Conservation (phyloP, 768 basidiomycete genomes). For the Tricholoma saponaceum region DNA sequence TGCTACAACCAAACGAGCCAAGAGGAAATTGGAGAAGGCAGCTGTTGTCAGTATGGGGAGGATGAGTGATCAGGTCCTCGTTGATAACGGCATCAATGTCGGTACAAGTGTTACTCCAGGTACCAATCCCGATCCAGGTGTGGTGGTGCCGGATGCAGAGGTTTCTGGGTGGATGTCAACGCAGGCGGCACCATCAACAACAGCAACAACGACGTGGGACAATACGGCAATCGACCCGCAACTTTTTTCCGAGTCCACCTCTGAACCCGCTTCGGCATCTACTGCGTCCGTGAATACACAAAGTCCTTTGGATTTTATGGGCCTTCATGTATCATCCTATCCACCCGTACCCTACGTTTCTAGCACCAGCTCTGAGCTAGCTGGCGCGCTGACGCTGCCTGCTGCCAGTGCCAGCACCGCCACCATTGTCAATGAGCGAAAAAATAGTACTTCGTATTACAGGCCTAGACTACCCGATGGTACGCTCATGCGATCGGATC, state of each 20-base stretch:
- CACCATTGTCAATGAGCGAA: background rate
- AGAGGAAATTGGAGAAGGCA: conserved; percentile 49
- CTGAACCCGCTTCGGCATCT: background rate
- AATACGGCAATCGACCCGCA: conserved; percentile 15
- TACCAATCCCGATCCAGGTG: background rate
- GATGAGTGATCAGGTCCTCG: background rate
- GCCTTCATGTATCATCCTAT: conserved; percentile 10
- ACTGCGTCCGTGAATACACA: background rate
- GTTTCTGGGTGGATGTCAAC: background rate
- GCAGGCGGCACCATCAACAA: background rate
- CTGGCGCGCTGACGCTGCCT: conserved; percentile 43
- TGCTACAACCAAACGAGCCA: conserved; percentile 45
- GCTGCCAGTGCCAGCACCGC: background rate
- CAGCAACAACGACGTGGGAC: conserved; percentile 6
- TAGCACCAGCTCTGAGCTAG: conserved; percentile 40
- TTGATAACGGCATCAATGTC: background rate
- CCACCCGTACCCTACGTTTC: conserved; percentile 28
- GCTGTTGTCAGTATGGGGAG: conserved; percentile 19
- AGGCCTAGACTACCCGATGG: background rate
- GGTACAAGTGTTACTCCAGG: background rate
- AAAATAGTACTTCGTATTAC: background rate
- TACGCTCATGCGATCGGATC: background rate
- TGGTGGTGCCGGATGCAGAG: conserved; percentile 6
- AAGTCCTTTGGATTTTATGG: background rate
- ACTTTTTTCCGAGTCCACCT: conserved; percentile 8